These are phyloP conservation scores for Gonium pectorale DNA, from an alignment of 139 green algal genomes.

Conservation along the genomic window DNA sequence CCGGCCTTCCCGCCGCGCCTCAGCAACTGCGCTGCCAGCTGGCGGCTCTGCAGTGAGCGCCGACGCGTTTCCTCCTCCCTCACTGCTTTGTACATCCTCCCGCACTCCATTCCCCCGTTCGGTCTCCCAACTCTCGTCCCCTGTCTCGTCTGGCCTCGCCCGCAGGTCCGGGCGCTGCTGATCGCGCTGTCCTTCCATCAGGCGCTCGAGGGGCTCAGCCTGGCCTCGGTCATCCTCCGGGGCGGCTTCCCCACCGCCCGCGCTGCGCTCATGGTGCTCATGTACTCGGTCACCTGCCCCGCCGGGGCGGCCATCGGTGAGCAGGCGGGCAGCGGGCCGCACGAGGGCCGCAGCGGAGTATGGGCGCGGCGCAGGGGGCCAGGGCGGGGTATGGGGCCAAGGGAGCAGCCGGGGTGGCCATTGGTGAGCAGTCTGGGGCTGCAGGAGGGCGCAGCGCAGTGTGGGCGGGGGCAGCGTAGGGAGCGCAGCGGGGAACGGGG, in stretches of 20 bases:
- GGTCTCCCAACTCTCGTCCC: not conserved
- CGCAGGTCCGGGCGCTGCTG: constrained; percentile 51
- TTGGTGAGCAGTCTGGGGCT: not conserved
- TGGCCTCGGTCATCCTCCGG: constrained; percentile 60
- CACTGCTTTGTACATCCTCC: no score
- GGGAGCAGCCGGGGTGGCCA: not conserved
- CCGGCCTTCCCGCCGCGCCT: no score
- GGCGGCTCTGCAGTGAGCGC: no score
- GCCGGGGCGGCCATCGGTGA: constrained; percentile 70
- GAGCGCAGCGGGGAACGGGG: no score
- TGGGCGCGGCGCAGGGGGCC: not conserved
- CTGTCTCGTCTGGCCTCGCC: not conserved
- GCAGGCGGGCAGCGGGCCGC: not conserved
- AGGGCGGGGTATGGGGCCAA: not conserved
- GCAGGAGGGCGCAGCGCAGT: not conserved
- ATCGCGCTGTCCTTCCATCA: constrained; percentile 76
- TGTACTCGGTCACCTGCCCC: constrained; percentile 71
- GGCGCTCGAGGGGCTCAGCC: constrained; percentile 62
- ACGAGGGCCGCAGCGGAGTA: not conserved
- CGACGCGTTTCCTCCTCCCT: no score
- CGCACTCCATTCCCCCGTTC: not conserved
- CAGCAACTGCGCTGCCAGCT: no score
- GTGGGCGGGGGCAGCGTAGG: not conserved
- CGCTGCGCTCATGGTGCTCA: constrained; percentile 47
- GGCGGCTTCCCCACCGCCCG: constrained; percentile 43